Evolutionary conservation across 2,329 filamentous ascomycete genomes (phyloP), one percentile per base, ranked within the genome.

Genomic region (Chaetomiaceae sp.): DNA sequence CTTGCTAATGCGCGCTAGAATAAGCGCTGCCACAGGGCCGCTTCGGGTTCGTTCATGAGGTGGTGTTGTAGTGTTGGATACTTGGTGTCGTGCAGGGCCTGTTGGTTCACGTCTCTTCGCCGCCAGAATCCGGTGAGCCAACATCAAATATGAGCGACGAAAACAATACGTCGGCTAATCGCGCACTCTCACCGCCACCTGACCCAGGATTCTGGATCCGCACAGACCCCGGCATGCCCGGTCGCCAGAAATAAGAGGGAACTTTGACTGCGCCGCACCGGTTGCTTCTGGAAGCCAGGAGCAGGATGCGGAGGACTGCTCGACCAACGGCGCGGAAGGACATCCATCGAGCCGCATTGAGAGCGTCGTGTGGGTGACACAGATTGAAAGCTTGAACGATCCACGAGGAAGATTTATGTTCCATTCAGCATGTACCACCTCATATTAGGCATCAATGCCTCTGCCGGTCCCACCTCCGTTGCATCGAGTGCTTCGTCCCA

Each of bases 101-200:
- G 44, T 46, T 46, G 44, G 44, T 37, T 17, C 24, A 26, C 7
- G 14, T n/a, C 29, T 7, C 29, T 32, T n/a, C 15, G 29, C 29
- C 4, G 29, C 29, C 14, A 32, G 29, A 32, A n/a, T 5, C 29
- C 15, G 29, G 19, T 33, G 45, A 38, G 33, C 45, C 45, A 47
- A 47, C 45, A 37, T 15, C 14, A 6, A n/a, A 24, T 27, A 14
- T 32, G 29, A 24, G 22, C n/a, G 3, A 14, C 29, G 15, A 32
- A 32, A 14, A 32, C 7, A n/a, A 32, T 7, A n/a, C 12, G 14
- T 32, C n/a, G 29, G 30, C 17, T 22, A 18, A 15, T 29, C 11
- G 22, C 20, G 2, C 22, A 26, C 3, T 17, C 34, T 40, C 36
- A 48, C 45, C 40, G 45, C 45, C 40, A 39, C 22, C 22, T 30